These are phyloP conservation scores for Albifimbria verrucaria DNA, from an alignment of 2,329 filamentous ascomycete genomes.

Conservation along the genomic window DNA sequence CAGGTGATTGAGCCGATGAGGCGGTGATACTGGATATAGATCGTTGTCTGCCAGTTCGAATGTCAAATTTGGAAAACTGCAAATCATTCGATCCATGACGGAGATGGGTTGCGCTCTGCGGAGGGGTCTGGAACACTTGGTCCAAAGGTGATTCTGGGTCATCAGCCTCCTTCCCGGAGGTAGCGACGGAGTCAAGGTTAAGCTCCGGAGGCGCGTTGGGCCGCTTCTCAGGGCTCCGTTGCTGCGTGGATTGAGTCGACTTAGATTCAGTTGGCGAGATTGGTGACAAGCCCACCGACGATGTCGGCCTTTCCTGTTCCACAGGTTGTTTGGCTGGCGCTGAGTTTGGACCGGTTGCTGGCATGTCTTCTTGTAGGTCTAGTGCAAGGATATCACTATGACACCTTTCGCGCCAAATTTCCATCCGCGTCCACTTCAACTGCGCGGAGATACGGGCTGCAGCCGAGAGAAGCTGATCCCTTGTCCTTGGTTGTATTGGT, in stretches of 20 bases:
- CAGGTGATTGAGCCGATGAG: slow-evolving; percentile 21
- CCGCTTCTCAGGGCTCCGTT: slow-evolving; percentile 19
- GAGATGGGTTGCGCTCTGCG: slow-evolving; percentile 24
- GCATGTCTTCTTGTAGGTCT: slow-evolving; percentile 76
- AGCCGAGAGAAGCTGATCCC: slow-evolving; percentile 80
- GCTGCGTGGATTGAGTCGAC: slow-evolving; percentile 12
- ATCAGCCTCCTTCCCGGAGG: slow-evolving; percentile 11
- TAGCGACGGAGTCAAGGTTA: slow-evolving; percentile 13
- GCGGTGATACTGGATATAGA: slow-evolving; percentile 28
- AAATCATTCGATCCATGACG: slow-evolving; percentile 22
- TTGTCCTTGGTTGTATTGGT: slow-evolving; percentile 84
- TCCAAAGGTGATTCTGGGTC: slow-evolving; percentile 23
- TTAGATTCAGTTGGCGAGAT: slow-evolving; percentile 23
- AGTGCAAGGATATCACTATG: slow-evolving; percentile 83
- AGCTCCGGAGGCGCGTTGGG: slow-evolving; percentile 24
- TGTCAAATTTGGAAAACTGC: slow-evolving; percentile 16
- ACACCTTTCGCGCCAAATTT: slow-evolving; percentile 89
- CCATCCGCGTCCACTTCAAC: slow-evolving; percentile 89
- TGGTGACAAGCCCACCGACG: slow-evolving; percentile 20
- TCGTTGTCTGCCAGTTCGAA: slow-evolving; percentile 20
- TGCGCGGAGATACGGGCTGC: slow-evolving; percentile 83
- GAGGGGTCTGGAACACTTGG: slow-evolving; percentile 25
- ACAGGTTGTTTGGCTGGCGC: slow-evolving; percentile 21
- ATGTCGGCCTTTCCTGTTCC: slow-evolving; percentile 19
- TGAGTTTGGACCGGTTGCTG: slow-evolving; percentile 10